Conservation (phyloP, 2,329 filamentous ascomycete species). For the Xylariaceae sp. region DNA sequence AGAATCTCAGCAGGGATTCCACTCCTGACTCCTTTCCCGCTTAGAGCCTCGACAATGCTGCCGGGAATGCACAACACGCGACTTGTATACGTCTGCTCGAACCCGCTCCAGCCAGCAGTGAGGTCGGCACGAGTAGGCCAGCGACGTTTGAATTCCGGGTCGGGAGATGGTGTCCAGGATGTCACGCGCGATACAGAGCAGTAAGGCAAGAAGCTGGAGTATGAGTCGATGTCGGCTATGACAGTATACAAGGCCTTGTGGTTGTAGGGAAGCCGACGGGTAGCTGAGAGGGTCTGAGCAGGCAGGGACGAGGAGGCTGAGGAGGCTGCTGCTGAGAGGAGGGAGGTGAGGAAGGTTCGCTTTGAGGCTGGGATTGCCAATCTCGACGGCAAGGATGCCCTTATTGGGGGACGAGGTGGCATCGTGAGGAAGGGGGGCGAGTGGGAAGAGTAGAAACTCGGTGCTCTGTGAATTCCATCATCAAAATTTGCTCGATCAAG, state of each 20-base stretch:
- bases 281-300: slow-evolving; percentile 65
- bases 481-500: no score
- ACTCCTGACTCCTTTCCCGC: slow-evolving; percentile 52
- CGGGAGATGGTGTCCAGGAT: slow-evolving; percentile 54
- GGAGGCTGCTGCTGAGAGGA: slow-evolving; percentile 15
- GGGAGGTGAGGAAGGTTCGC: slow-evolving; percentile 30
- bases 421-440: slow-evolving; percentile 5
- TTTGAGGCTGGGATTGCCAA: neutral
- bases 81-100: slow-evolving; percentile 80
- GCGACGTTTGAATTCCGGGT: slow-evolving; percentile 34
- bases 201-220: slow-evolving; percentile 87
- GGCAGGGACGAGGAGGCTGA: slow-evolving; percentile 17
- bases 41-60: slow-evolving; percentile 70
- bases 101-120: slow-evolving; percentile 77
- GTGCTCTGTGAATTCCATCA: no score
- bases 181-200: slow-evolving; percentile 76
- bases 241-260: slow-evolving; percentile 70
- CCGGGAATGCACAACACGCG: slow-evolving; percentile 73
- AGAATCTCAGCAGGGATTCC: slow-evolving; percentile 36
- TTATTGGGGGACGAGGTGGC: slow-evolving; percentile 8
- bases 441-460: neutral
- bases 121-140: slow-evolving; percentile 76
- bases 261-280: slow-evolving; percentile 73
- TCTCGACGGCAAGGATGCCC: slow-evolving; percentile 10
- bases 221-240: slow-evolving; percentile 83